Evolutionary conservation across 225 moss, liverwort and hornwort species (phyloP).

Genomic region (Neckera pumila): DNA sequence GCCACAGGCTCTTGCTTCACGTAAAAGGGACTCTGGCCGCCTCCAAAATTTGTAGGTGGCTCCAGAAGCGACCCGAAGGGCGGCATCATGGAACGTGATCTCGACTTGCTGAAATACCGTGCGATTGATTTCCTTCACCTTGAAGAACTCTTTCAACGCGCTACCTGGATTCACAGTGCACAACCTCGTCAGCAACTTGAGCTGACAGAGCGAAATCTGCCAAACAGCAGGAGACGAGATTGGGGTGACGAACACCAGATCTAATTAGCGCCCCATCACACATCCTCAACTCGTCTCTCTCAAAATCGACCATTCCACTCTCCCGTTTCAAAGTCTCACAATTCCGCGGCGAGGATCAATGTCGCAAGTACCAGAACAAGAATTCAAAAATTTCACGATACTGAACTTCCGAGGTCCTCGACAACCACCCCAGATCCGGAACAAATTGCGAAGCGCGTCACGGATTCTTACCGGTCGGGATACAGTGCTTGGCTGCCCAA

Average conservation of each 20-base stretch:
- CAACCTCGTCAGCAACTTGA: background rate
- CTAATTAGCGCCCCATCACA: background rate
- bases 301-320: background rate
- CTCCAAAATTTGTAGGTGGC: conserved; percentile 21
- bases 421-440: background rate
- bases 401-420: background rate
- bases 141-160: background rate
- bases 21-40: conserved; percentile 24
- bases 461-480: background rate
- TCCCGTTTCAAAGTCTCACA: background rate
- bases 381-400: background rate
- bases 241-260: background rate
- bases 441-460: background rate
- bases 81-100: conserved; percentile 43
- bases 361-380: background rate
- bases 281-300: background rate
- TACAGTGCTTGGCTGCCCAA: background rate
- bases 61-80: conserved; percentile 56
- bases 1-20: conserved; percentile 36
- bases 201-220: background rate
- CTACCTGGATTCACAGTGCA: conserved; percentile 9
- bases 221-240: background rate
- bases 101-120: background rate
- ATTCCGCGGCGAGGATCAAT: background rate
- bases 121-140: background rate